Evolutionary conservation across 169 alveolate species (phyloP).

Genomic region (Eimeria falciformis): DNA sequence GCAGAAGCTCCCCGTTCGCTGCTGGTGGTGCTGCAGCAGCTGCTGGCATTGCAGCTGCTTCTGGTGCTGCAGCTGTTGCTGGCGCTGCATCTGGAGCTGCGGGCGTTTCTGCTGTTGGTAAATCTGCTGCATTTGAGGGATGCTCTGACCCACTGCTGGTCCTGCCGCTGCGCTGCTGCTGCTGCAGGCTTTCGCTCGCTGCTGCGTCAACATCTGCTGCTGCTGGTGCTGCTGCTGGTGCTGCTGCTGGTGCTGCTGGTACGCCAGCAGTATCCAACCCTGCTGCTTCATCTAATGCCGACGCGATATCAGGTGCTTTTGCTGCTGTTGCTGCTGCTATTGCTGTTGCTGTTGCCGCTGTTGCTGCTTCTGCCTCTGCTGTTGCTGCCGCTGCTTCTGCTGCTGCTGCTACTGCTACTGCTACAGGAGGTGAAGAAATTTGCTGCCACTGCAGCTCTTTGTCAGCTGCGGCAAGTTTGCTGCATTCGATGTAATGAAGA

Average conservation of each 20-base stretch:
- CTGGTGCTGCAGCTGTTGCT: not conserved
- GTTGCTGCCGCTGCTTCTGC: not conserved
- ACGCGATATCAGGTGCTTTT: too few species aligned
- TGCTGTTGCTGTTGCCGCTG: not conserved
- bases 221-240: slow-evolving; percentile 6
- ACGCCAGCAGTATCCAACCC: too few species aligned
- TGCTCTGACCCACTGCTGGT: not conserved
- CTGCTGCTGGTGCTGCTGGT: too few species aligned
- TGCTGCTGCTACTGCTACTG: not conserved
- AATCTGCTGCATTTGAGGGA: not conserved
- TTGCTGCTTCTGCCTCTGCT: not conserved
- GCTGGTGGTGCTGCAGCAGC: slow-evolving; percentile 9
- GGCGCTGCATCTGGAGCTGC: slow-evolving; percentile 22
- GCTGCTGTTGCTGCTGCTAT: not conserved
- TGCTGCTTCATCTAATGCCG: too few species aligned
- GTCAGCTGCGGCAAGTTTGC: not conserved
- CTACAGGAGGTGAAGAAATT: not conserved
- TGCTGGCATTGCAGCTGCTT: not conserved
- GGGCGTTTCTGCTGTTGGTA: not conserved
- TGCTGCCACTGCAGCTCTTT: not conserved
- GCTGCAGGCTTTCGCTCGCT: not conserved
- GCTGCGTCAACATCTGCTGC: not conserved
- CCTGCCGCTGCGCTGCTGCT: not conserved
- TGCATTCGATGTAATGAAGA: not conserved
- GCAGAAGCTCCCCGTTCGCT: not conserved